phyloP scores from a whole-genome alignment of 257 asterid genomes.

The Perilla frutescens region DNA sequence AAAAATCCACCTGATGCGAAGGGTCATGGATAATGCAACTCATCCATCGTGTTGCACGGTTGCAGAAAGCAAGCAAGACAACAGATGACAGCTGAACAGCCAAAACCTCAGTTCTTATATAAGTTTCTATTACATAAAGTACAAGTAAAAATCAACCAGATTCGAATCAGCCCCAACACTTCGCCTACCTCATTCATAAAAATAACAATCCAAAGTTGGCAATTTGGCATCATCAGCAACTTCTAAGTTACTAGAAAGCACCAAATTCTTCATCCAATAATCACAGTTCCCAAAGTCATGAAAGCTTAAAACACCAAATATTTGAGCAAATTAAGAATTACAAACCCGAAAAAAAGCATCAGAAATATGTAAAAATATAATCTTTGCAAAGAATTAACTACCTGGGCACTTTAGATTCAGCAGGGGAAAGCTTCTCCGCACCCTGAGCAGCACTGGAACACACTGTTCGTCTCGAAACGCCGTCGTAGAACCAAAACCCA shows the following conservation, averaged over 20 bases:
- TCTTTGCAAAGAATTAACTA: slow-evolving; percentile 28
- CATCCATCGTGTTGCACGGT: not conserved
- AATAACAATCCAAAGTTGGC: slow-evolving; percentile 1
- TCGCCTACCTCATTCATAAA: slow-evolving; percentile 1
- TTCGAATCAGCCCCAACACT: slow-evolving; percentile 9
- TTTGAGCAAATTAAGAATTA: slow-evolving; percentile 10
- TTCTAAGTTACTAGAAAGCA: slow-evolving; percentile 32
- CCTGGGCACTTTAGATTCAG: slow-evolving; percentile 70
- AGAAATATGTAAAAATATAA: slow-evolving; percentile 30
- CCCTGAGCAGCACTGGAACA: slow-evolving; percentile 70
- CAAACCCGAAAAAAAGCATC: slow-evolving; percentile 11
- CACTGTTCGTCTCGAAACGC: slow-evolving; percentile 45
- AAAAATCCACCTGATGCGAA: not conserved
- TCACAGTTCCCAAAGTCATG: slow-evolving; percentile 10
- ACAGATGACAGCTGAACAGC: slow-evolving; percentile 23
- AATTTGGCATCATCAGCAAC: not conserved
- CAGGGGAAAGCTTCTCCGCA: slow-evolving; percentile 66
- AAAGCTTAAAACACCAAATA: not conserved
- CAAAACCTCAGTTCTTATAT: slow-evolving; percentile 1
- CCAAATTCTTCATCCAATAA: slow-evolving; percentile 10
- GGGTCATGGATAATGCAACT: not conserved
- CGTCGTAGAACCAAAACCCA: slow-evolving; percentile 55
- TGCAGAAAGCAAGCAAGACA: slow-evolving; percentile 19
- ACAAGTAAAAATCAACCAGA: slow-evolving; percentile 28
- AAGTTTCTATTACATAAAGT: not conserved